These are phyloP conservation scores for Ambispora gerdemannii DNA, from an alignment of 192 early-diverging fungal species.

Conservation along the genomic window DNA sequence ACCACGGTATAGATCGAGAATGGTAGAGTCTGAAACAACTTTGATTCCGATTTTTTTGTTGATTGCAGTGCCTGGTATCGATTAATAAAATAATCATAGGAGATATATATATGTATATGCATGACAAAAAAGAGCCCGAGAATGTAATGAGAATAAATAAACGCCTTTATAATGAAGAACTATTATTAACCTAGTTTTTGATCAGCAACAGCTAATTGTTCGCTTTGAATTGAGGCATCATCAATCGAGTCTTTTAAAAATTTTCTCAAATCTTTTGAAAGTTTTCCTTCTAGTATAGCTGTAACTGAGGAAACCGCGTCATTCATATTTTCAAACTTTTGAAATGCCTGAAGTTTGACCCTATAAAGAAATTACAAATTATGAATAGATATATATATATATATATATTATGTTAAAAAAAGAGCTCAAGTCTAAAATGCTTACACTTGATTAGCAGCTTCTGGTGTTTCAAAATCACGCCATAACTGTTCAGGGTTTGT, in stretches of 20 bases:
- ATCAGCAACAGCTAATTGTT: constrained; percentile 88
- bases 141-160: too few species aligned
- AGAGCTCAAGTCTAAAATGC: constrained; percentile 28
- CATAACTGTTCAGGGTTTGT: constrained; percentile 81
- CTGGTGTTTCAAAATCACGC: constrained; percentile 87
- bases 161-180: too few species aligned
- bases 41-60: constrained; percentile 73
- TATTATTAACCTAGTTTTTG: constrained; percentile 79
- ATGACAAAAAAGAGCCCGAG: too few species aligned
- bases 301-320: constrained; percentile 95
- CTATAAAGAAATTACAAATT: constrained; percentile 35
- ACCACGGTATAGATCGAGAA: constrained; percentile 93
- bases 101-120: too few species aligned
- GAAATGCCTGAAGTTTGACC: constrained; percentile 92
- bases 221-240: constrained; percentile 88
- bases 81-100: background rate
- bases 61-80: constrained; percentile 44
- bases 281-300: constrained; percentile 94
- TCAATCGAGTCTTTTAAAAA: constrained; percentile 83
- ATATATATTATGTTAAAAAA: constrained; percentile 2
- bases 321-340: constrained; percentile 98
- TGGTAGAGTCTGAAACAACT: constrained; percentile 76
- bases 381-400: background rate
- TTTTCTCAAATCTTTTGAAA: constrained; percentile 91
- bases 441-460: constrained; percentile 83